Percentiles rank a stretch among this genome's conserved stretches.
These are phyloP conservation scores for Plectosphaerella plurivora DNA, from an alignment of 2,329 filamentous ascomycete species.

Conservation along the genomic window DNA sequence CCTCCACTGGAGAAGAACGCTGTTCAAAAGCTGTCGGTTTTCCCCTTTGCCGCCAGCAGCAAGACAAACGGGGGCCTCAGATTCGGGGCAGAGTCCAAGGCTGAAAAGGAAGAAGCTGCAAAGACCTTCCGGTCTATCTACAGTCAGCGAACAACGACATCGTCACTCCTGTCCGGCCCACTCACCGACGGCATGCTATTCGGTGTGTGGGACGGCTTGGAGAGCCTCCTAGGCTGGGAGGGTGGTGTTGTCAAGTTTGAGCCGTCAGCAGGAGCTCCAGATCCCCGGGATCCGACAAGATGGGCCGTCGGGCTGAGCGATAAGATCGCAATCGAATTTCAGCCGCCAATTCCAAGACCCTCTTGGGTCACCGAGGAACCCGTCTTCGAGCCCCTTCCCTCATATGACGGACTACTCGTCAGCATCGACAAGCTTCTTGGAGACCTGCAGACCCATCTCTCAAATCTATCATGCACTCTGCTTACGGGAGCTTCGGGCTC, in stretches of 20 bases:
- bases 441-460: slow-evolving; percentile 70
- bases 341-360: slow-evolving; percentile 66
- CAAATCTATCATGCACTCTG: slow-evolving; percentile 83
- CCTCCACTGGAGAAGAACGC: slow-evolving; percentile 63
- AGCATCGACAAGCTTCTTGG: slow-evolving; percentile 76
- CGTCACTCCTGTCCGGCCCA: slow-evolving; percentile 69
- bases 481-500: slow-evolving; percentile 85
- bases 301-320: slow-evolving; percentile 80
- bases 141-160: slow-evolving; percentile 35
- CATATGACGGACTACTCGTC: slow-evolving; percentile 61
- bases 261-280: slow-evolving; percentile 32
- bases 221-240: slow-evolving; percentile 62
- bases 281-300: slow-evolving; percentile 10
- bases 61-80: slow-evolving; percentile 64
- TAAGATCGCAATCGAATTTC: slow-evolving; percentile 70
- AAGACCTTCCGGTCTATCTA: slow-evolving; percentile 72
- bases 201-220: slow-evolving; percentile 49
- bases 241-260: slow-evolving; percentile 83
- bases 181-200: slow-evolving; percentile 86
- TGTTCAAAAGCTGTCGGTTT: slow-evolving; percentile 67
- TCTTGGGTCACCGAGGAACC: slow-evolving; percentile 43
- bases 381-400: slow-evolving; percentile 50
- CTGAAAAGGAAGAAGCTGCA: slow-evolving; percentile 72
- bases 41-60: slow-evolving; percentile 64
- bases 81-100: slow-evolving; percentile 83